phyloP scores from a whole-genome alignment of 495 filamentous ascomycete species.

The Trichoderma reesei region DNA sequence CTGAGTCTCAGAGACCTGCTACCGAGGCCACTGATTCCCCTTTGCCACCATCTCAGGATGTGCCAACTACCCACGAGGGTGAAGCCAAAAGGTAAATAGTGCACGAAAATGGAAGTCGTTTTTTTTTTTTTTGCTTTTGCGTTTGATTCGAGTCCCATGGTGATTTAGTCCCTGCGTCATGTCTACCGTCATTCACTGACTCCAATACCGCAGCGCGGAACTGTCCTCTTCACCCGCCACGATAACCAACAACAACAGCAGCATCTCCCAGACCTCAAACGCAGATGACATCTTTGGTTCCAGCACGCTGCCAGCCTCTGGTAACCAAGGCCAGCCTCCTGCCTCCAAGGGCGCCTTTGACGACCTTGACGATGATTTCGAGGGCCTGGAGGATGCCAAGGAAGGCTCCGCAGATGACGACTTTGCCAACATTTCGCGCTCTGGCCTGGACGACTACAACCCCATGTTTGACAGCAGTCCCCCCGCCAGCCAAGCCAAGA shows the following conservation, averaged over 20 bases:
- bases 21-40: not conserved
- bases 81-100: conserved; percentile 2
- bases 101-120: not conserved
- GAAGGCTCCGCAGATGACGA: conserved; percentile 87
- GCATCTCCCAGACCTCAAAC: conserved; percentile 16
- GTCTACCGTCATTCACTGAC: not conserved
- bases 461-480: conserved; percentile 51
- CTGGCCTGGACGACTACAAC: conserved; percentile 56
- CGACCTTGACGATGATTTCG: conserved; percentile 87
- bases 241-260: conserved; percentile 12
- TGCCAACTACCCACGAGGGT: not conserved
- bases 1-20: conserved; percentile 14
- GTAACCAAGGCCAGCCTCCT: conserved; percentile 13
- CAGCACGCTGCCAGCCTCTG: conserved; percentile 10
- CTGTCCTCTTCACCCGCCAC: conserved; percentile 17
- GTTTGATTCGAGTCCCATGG: not conserved
- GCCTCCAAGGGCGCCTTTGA: conserved; percentile 42
- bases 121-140: not conserved
- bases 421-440: conserved; percentile 55
- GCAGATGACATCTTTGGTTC: conserved; percentile 27
- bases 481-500: conserved; percentile 44
- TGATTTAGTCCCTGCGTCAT: not conserved
- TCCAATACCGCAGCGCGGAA: not conserved
- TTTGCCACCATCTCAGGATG: not conserved
- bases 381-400: conserved; percentile 75